Evolutionary conservation across 768 basidiomycete species (phyloP).

Genomic region (Lenzites betulinus): DNA sequence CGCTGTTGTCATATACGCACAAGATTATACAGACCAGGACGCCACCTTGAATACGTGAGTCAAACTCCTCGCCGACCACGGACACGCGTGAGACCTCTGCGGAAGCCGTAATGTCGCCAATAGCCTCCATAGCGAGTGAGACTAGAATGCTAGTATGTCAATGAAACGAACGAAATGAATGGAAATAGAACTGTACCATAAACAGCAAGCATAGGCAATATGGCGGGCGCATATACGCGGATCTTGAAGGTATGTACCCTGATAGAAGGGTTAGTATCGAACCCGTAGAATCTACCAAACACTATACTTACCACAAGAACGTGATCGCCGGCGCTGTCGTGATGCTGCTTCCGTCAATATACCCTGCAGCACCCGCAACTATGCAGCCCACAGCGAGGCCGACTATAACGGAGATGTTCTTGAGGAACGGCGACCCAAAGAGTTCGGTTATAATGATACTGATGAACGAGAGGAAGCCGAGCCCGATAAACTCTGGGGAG

Average conservation of each 20-base stretch:
- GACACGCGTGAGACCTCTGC: slow-evolving; percentile 78
- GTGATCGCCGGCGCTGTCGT: slow-evolving; percentile 73
- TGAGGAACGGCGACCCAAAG: slow-evolving; percentile 84
- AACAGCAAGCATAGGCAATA: slow-evolving; percentile 62
- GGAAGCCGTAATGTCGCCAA: slow-evolving; percentile 82
- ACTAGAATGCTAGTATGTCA: slow-evolving; percentile 40
- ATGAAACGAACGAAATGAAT: not conserved
- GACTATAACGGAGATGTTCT: slow-evolving; percentile 77
- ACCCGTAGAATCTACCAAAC: not conserved
- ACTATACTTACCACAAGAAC: slow-evolving; percentile 62
- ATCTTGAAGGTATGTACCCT: slow-evolving; percentile 81
- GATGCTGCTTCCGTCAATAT: slow-evolving; percentile 70
- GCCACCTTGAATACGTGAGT: slow-evolving; percentile 82
- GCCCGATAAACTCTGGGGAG: slow-evolving; percentile 79
- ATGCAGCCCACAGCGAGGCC: slow-evolving; percentile 79
- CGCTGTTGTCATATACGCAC: not conserved
- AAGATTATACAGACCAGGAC: slow-evolving; percentile 50
- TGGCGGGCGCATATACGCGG: slow-evolving; percentile 69
- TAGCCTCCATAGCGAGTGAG: slow-evolving; percentile 79
- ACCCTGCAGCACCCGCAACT: slow-evolving; percentile 77
- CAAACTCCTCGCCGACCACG: slow-evolving; percentile 76
- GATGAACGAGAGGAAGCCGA: slow-evolving; percentile 83
- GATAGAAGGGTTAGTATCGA: not conserved
- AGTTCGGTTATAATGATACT: slow-evolving; percentile 78
- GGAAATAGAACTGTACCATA: slow-evolving; percentile 40